Percentiles rank a stretch among this genome's conserved stretches.
Conservation (phyloP, 2,329 filamentous ascomycete genomes). For the Aspergillus aculeatus region DNA sequence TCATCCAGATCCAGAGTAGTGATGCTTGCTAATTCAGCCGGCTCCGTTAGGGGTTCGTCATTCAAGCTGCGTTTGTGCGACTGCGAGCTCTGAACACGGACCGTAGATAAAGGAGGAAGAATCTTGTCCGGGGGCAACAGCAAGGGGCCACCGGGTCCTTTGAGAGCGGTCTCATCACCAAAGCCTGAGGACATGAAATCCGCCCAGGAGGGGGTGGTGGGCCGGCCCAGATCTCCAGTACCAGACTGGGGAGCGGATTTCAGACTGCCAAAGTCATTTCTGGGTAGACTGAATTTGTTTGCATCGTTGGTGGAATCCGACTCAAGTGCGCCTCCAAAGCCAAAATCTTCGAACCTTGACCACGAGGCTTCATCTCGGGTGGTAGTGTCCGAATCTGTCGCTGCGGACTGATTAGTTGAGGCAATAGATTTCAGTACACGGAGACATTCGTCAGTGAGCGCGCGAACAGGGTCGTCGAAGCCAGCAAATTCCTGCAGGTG, state of each 20-base stretch:
- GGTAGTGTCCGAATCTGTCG: slow-evolving; percentile 67
- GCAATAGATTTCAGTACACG: slow-evolving; percentile 88
- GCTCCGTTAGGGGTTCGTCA: slow-evolving; percentile 68
- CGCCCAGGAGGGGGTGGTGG: slow-evolving; percentile 96
- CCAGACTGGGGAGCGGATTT: slow-evolving; percentile 67
- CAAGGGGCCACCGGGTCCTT: slow-evolving; percentile 60
- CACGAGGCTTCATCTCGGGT: slow-evolving; percentile 79
- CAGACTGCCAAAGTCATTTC: slow-evolving; percentile 52
- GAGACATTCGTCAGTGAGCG: slow-evolving; percentile 89
- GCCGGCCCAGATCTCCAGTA: slow-evolving; percentile 67
- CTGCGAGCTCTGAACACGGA: slow-evolving; percentile 78
- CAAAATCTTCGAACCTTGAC: slow-evolving; percentile 95
- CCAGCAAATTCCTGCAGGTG: slow-evolving; percentile 83
- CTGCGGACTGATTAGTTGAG: slow-evolving; percentile 79
- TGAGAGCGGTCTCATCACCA: slow-evolving; percentile 69
- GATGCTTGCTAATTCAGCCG: slow-evolving; percentile 92
- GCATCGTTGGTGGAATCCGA: slow-evolving; percentile 64
- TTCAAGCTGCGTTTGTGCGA: slow-evolving; percentile 75
- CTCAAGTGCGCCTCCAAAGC: slow-evolving; percentile 75
- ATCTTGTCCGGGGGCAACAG: slow-evolving; percentile 89
- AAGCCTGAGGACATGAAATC: slow-evolving; percentile 96
- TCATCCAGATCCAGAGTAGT: slow-evolving; percentile 83
- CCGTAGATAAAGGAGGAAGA: slow-evolving; percentile 73
- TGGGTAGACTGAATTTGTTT: slow-evolving; percentile 29
- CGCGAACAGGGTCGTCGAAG: slow-evolving; percentile 83